Base-by-base conservation (phyloP, 2,329 filamentous ascomycete species). In the Purpureocillium lavendulum region DNA sequence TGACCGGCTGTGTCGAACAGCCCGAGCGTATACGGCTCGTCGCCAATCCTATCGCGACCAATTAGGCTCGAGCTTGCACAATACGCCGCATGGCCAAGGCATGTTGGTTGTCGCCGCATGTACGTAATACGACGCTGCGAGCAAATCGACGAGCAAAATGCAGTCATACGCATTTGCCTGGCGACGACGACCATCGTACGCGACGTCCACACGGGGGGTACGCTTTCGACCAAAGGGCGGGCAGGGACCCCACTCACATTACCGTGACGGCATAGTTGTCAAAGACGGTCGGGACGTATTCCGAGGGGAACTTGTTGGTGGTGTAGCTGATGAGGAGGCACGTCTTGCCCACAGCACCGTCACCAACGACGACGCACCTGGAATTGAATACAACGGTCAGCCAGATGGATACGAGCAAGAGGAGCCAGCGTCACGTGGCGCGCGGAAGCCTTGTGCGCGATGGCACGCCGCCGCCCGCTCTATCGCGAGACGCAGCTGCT, bases 261-360 rank as follows among this genome's bases (percentile, higher is more conserved):
- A 98, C 92, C 51, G 92, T 98, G 62, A 98, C 92, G 42, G 92
- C 92, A 77, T 98, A 98, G 70, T 98, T 98, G 67, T 98, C 92
- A 66, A 98, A 98, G 49, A 98, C 92, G 24, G 92, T 98, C 38
- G 92, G 92, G 43, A 98, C 92, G 66, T 98, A 98, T 89, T 98
- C 92, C 57, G 89, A 96, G 29, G 92, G 92, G 66, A 98, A 98
- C 59, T 97, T 97, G 77, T 98, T 98, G 49, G 92, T 98, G 49
- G 92, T 98, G 70, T 98, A 98, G 64, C 87, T 94, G 71, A 98
- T 98, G 61, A 98, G 80, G 49, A 98, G 80, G 70, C 92, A 98
- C 51, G 92, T 98, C 77, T 98, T 98, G 65, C 92, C 92, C 54
- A 98, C 92, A 51, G 92, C 92, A 89, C 92, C 92, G 67, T 98